Evolutionary conservation across 2,329 filamentous ascomycete genomes (phyloP).

Genomic region (Dactylellina haptotyla): DNA sequence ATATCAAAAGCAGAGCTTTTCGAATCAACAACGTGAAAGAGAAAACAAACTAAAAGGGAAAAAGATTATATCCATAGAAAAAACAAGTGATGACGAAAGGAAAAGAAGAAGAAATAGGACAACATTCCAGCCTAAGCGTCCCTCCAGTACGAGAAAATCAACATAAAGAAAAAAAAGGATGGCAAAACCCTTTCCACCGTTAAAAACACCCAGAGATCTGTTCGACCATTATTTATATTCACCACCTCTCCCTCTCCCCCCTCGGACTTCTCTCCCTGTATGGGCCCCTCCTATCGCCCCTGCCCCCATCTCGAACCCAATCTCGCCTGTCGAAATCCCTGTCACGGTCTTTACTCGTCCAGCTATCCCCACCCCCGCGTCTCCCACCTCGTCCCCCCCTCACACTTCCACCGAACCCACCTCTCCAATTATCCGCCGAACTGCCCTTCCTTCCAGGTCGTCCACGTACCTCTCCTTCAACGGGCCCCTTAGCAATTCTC

Average conservation of each 20-base stretch:
- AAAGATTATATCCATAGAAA: no score
- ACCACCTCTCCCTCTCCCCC: slow-evolving; percentile 36
- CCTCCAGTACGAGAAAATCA: not conserved
- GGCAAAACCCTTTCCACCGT: not conserved
- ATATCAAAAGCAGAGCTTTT: no score
- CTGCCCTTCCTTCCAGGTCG: slow-evolving; percentile 20
- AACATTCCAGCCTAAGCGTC: no score
- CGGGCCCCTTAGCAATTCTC: slow-evolving; percentile 54
- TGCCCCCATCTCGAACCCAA: slow-evolving; percentile 49
- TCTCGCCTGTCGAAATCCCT: slow-evolving; percentile 48
- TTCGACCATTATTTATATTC: not conserved
- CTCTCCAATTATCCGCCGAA: slow-evolving; percentile 31
- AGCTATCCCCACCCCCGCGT: slow-evolving; percentile 39
- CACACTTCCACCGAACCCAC: slow-evolving; percentile 29
- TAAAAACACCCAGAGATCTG: not conserved
- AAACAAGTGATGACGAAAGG: no score
- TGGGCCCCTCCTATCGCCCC: slow-evolving; percentile 39
- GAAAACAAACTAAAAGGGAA: not conserved
- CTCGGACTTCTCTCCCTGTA: slow-evolving; percentile 42
- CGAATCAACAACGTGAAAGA: not conserved
- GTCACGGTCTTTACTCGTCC: slow-evolving; percentile 44
- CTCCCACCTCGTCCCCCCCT: slow-evolving; percentile 24
- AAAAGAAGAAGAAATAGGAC: not conserved
- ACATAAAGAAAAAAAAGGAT: not conserved
- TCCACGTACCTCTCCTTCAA: slow-evolving; percentile 49